Conservation (phyloP, 164 flowering plant genomes). For the Tetracentron sinense region DNA sequence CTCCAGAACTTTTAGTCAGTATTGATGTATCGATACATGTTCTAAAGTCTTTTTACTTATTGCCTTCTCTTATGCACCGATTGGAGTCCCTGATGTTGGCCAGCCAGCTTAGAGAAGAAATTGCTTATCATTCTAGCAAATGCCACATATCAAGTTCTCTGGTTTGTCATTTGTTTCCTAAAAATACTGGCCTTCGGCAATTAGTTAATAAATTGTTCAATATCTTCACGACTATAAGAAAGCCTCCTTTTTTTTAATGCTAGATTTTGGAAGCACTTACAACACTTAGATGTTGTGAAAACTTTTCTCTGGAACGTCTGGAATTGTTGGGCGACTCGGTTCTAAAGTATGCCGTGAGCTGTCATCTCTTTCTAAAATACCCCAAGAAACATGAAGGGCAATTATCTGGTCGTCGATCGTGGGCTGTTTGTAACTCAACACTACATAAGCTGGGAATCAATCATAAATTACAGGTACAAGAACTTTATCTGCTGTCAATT, state of each 20-base stretch:
- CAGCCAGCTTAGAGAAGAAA: slow-evolving; percentile 77
- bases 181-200: not conserved
- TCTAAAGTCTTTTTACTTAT: slow-evolving; percentile 60
- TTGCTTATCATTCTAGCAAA: slow-evolving; percentile 32
- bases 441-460: slow-evolving; percentile 66
- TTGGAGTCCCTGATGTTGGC: slow-evolving; percentile 86
- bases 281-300: slow-evolving; percentile 70
- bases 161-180: slow-evolving; percentile 40
- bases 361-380: slow-evolving; percentile 68
- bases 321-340: slow-evolving; percentile 96
- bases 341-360: slow-evolving; percentile 78
- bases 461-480: slow-evolving; percentile 63
- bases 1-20: slow-evolving; percentile 74
- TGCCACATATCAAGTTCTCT: slow-evolving; percentile 51
- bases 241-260: not conserved
- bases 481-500: not conserved
- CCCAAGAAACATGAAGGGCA: slow-evolving; percentile 84
- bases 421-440: slow-evolving; percentile 64
- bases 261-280: slow-evolving; percentile 93
- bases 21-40: slow-evolving; percentile 40
- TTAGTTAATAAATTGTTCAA: not conserved
- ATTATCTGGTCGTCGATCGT: slow-evolving; percentile 43
- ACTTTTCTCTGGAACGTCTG: slow-evolving; percentile 87
- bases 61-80: slow-evolving; percentile 92
- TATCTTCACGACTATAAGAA: slow-evolving; percentile 5